Evolutionary conservation across 139 green algal genomes (phyloP).

Genomic region (Chlorella vulgaris): DNA sequence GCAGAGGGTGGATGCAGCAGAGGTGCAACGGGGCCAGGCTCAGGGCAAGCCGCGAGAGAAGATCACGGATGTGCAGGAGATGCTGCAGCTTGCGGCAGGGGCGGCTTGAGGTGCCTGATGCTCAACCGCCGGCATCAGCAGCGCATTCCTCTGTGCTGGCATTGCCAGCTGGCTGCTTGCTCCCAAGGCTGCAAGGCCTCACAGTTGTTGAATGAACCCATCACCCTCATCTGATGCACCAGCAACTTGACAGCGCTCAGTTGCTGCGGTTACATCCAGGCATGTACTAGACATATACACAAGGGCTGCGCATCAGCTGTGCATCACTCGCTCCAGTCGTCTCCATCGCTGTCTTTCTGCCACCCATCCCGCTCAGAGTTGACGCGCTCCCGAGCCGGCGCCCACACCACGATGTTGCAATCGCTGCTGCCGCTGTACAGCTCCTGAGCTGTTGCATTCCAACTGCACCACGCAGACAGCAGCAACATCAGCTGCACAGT

Average conservation of each 20-base stretch:
- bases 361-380: not conserved
- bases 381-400: slow-evolving; percentile 26
- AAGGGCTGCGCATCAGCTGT: no score
- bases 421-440: slow-evolving; percentile 79
- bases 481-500: not conserved
- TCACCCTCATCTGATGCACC: no score
- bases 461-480: slow-evolving; percentile 12
- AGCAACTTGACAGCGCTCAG: no score
- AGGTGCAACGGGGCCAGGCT: slow-evolving; percentile 53
- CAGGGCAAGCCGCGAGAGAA: slow-evolving; percentile 74
- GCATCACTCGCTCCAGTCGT: slow-evolving; percentile 68
- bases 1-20: slow-evolving; percentile 67
- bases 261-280: no score
- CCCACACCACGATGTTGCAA: slow-evolving; percentile 71
- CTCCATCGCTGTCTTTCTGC: slow-evolving; percentile 37
- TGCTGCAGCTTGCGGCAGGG: slow-evolving; percentile 57
- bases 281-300: no score
- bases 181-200: no score
- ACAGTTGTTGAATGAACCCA: no score
- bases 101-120: not conserved
- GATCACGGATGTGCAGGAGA: slow-evolving; percentile 55
- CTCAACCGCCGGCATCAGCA: not conserved
- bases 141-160: not conserved
- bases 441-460: slow-evolving; percentile 51
- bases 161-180: not conserved